Percentiles rank a stretch among this genome's conserved stretches.
Conservation (phyloP, 2,329 filamentous ascomycete genomes). For the Pseudogymnoascus sp. region DNA sequence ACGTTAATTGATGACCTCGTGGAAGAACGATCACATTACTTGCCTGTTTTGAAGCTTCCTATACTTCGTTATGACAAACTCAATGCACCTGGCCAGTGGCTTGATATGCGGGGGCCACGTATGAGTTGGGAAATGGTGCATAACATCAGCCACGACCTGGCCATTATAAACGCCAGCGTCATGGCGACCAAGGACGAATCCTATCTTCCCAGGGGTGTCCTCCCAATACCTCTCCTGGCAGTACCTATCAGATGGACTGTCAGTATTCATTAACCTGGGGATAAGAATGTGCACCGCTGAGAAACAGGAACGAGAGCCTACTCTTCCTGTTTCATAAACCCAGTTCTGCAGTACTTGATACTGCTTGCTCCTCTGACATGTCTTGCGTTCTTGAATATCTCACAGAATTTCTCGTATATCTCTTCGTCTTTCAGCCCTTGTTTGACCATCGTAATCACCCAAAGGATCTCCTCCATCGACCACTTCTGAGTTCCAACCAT, state of each 20-base stretch:
- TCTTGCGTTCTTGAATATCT: background rate
- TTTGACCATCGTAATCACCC: background rate
- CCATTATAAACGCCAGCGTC: background rate
- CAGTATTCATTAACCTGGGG: background rate
- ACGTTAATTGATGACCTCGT: background rate
- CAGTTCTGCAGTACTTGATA: constrained; percentile 8
- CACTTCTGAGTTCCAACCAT: constrained; percentile 7
- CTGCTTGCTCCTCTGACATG: background rate
- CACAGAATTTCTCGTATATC: constrained; percentile 4
- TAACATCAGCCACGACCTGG: background rate
- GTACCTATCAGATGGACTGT: background rate
- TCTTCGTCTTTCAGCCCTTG: background rate
- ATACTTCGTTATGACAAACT: background rate
- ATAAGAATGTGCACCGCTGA: background rate
- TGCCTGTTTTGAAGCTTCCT: background rate
- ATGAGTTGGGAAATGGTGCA: background rate
- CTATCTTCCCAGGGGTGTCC: background rate
- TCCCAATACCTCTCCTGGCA: background rate
- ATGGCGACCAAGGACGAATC: background rate
- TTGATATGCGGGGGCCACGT: background rate
- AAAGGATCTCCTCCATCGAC: constrained; percentile 7
- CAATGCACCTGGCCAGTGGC: background rate
- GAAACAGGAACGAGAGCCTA: background rate
- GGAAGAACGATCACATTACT: background rate
- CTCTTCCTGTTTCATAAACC: background rate